Percentiles rank a stretch among this genome's conserved stretches.
These are phyloP conservation scores for Boechera divaricarpa DNA, from an alignment of 345 rosid species.

Conservation along the genomic window DNA sequence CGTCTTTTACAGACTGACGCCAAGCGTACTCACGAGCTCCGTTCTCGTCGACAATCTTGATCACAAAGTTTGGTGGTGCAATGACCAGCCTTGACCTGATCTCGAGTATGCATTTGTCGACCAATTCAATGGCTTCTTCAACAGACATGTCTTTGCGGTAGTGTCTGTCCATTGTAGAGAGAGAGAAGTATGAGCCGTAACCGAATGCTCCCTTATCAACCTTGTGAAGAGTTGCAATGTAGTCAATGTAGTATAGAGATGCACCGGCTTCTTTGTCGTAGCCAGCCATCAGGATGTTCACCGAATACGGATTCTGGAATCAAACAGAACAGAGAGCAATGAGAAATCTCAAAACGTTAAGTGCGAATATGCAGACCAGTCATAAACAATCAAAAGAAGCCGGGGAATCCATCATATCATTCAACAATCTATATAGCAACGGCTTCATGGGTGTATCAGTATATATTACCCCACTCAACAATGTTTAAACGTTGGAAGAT, in stretches of 20 bases:
- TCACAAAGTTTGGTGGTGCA: conserved; percentile 94
- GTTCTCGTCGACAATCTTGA: conserved; percentile 92
- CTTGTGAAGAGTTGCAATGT: conserved; percentile 95
- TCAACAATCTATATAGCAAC: neutral
- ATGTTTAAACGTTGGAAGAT: neutral
- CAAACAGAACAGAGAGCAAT: conserved; percentile 25
- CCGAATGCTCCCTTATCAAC: conserved; percentile 97
- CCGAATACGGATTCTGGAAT: conserved; percentile 78
- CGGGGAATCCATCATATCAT: neutral
- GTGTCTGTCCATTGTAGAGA: conserved; percentile 95
- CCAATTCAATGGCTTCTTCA: conserved; percentile 82
- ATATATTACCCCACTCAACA: neutral
- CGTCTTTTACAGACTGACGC: conserved; percentile 82
- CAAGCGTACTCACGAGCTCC: conserved; percentile 87
- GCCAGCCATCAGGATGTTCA: conserved; percentile 94
- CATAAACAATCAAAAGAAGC: neutral
- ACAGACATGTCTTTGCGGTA: conserved; percentile 88
- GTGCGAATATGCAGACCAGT: neutral
- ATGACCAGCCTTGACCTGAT: conserved; percentile 87
- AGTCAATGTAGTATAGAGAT: conserved; percentile 91
- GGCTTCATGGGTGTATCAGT: neutral
- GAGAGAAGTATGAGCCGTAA: conserved; percentile 88
- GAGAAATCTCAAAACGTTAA: neutral
- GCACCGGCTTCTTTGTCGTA: conserved; percentile 94
- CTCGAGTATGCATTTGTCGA: conserved; percentile 90